A percentile compares a stretch with the other conserved stretches of the same genome.
These are phyloP conservation scores for Coix lacrymajobi DNA, from an alignment of 176 grass and related monocot species.

Conservation along the genomic window DNA sequence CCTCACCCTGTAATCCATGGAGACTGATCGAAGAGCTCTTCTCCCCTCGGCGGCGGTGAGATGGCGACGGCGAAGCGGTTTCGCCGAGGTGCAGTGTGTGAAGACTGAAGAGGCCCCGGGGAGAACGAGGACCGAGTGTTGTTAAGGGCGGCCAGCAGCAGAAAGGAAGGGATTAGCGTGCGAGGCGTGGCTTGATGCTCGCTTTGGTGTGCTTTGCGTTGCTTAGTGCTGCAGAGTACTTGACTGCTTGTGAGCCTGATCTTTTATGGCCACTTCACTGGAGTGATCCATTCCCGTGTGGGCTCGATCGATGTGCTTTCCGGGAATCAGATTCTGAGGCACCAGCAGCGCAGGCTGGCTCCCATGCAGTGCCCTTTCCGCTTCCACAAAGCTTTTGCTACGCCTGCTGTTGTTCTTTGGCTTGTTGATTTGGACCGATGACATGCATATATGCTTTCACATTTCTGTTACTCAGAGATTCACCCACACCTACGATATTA, in stretches of 20 bases:
- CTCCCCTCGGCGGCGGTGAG: not conserved
- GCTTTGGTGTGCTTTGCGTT: constrained; percentile 17
- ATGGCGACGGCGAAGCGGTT: not conserved
- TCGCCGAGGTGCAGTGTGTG: not conserved
- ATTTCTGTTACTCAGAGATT: not conserved
- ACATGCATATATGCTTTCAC: constrained; percentile 1
- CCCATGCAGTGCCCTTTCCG: constrained; percentile 27
- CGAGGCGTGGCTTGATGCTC: constrained; percentile 17
- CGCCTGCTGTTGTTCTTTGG: not conserved
- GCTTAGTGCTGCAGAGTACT: not conserved
- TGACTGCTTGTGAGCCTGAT: not conserved
- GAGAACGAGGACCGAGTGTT: constrained; percentile 23
- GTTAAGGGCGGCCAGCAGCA: constrained; percentile 5
- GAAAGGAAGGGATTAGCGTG: constrained; percentile 23
- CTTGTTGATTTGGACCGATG: not conserved
- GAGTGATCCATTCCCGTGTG: constrained; percentile 25
- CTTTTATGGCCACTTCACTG: constrained; percentile 18
- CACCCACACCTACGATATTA: not conserved
- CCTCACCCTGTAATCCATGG: constrained; percentile 42
- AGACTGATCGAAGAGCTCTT: constrained; percentile 18
- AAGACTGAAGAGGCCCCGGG: constrained; percentile 8
- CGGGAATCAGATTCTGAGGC: constrained; percentile 54
- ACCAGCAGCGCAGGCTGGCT: constrained; percentile 29
- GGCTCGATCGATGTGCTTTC: constrained; percentile 7
- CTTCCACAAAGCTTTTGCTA: constrained; percentile 29